Conservation (phyloP, 2,329 filamentous ascomycete species). For the Claviceps sp. region DNA sequence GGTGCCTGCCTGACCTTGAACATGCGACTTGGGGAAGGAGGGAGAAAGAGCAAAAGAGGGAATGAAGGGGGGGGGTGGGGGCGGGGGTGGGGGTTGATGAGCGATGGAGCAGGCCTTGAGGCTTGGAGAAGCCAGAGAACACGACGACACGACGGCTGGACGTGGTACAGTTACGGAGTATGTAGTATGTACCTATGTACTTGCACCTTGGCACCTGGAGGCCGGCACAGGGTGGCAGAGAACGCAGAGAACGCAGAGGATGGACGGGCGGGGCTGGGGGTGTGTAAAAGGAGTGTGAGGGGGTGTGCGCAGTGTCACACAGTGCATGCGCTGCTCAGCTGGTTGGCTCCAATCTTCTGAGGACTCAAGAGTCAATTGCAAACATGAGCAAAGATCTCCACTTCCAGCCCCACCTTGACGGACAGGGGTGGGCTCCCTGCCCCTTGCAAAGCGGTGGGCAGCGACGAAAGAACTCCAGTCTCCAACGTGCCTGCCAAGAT, state of each 20-base stretch:
- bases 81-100: not conserved
- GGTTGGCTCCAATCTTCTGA: not conserved
- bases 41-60: not conserved
- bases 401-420: not conserved
- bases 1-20: not conserved
- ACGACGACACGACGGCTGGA: not conserved
- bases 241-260: not conserved
- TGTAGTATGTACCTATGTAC: not conserved
- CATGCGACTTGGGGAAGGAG: not conserved
- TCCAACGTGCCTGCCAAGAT: not conserved
- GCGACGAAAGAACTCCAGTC: not conserved
- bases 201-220: not conserved
- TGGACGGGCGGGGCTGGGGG: too few species aligned
- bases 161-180: not conserved
- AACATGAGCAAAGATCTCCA: not conserved
- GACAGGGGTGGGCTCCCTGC: not conserved
- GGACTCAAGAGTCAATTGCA: not conserved
- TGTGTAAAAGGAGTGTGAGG: too few species aligned
- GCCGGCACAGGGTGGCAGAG: not conserved
- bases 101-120: too few species aligned
- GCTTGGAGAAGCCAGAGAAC: conserved; percentile 1
- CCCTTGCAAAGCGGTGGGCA: not conserved
- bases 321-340: not conserved
- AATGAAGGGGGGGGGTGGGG: not conserved
- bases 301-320: not conserved